Evolutionary conservation across 495 filamentous ascomycete species (phyloP), one percentile per base, ranked within the genome.

Genomic region (Trichocladium uniseriatum): DNA sequence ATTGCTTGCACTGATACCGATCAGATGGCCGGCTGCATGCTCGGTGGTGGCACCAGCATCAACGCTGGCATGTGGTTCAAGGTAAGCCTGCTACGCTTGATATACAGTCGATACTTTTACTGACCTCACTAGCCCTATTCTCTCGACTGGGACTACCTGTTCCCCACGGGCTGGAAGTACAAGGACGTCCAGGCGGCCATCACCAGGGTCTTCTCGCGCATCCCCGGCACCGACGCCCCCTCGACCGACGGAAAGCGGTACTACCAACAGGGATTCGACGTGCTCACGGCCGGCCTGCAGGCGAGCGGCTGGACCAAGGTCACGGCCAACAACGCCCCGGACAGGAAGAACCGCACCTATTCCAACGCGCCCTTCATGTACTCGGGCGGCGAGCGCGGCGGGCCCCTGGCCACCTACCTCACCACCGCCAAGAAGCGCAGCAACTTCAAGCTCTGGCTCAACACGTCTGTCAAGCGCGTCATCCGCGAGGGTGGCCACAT

Each of bases 31-130:
- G 86, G 82, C 19, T 90, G 86, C 57, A 75, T 88, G 39, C 78
- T 91, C 29, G 86, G 86, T 28, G 86, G 85, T 53, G 83, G 83
- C 42, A 81, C 82, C n/a, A 83, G 83, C 15, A 72, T 88, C 53
- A 89, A 90, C 59, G 80, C 84, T 38, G 79, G 73, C 35, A 58
- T 77, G 24, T 77, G 70, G 70, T 77, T 69, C 40, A 58, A 63
- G 52, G 49, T 24, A 6, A 13, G 39, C 22, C 6, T 11, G 6
- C n/a, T n/a, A n/a, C n/a, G n/a, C n/a, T n/a, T n/a, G n/a, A n/a
- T n/a, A n/a, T n/a, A n/a, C n/a, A n/a, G n/a, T n/a, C n/a, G n/a
- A n/a, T n/a, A n/a, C n/a, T n/a, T n/a, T n/a, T n/a, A n/a, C n/a
- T n/a, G n/a, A n/a, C n/a, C 18, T 28, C 1, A 14, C 14, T 47